Evolutionary conservation across 768 basidiomycete genomes (phyloP).

Genomic region (Paxillus involutus): DNA sequence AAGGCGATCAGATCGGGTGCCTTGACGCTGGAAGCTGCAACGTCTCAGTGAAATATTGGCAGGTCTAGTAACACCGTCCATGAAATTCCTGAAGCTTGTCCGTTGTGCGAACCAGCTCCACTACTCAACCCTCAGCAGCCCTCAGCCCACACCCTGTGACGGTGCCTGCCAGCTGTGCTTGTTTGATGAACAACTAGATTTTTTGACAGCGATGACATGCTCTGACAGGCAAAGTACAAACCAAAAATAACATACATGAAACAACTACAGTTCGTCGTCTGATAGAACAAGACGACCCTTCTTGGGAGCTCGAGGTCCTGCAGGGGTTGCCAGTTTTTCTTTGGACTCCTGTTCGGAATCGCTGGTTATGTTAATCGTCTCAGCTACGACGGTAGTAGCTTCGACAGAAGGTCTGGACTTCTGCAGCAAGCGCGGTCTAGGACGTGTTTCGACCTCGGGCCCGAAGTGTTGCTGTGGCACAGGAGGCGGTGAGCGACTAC

Average conservation of each 20-base stretch:
- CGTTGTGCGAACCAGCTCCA: background rate
- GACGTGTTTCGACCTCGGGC: constrained; percentile 20
- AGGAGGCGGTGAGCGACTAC: constrained; percentile 25
- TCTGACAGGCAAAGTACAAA: constrained; percentile 5
- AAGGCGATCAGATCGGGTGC: constrained; percentile 17
- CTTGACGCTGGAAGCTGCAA: constrained; percentile 1
- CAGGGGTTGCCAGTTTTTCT: constrained; percentile 2
- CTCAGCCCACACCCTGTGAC: no score
- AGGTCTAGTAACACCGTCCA: background rate
- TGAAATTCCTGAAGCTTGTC: background rate
- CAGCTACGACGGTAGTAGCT: background rate
- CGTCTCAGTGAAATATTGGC: background rate
- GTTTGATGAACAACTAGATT: background rate
- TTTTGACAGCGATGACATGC: background rate
- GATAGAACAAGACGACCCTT: constrained; percentile 36
- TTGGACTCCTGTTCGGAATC: constrained; percentile 16
- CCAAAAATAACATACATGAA: constrained; percentile 5
- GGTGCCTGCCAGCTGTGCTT: background rate
- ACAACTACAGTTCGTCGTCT: constrained; percentile 35
- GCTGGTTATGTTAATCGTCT: constrained; percentile 21
- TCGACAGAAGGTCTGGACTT: constrained; percentile 20
- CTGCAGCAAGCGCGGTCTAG: constrained; percentile 43
- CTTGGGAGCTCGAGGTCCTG: constrained; percentile 15
- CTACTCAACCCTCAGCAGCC: background rate
- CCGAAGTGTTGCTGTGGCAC: constrained; percentile 18